Base-by-base conservation (phyloP, 208 protist genomes). In the Novymonas esmeraldas region DNA sequence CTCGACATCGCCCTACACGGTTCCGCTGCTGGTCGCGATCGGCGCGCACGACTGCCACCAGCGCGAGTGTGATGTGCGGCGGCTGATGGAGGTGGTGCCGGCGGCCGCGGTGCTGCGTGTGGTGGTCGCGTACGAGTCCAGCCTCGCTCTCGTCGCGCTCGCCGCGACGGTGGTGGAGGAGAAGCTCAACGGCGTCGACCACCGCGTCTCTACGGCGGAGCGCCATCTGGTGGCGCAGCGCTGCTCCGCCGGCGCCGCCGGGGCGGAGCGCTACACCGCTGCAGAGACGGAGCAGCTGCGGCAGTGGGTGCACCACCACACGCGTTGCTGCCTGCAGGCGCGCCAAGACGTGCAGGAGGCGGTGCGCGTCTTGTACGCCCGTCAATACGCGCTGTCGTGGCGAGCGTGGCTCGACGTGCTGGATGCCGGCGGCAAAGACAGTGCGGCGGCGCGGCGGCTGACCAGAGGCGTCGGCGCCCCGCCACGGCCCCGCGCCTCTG, bases 301-400 rank as follows among this genome's bases (percentile, higher is more conserved):
- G 5, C 44, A 38, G 6, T 58, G 84, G 16, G 60, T 85, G 26
- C 39, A 41, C 4, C 65, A 84, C 39, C 78, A 92, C 73, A 81
- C 70, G 6, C 62, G 33, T 11, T 71, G 87, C 33, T 95, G 90
- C 67, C 75, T 51, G 11, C 56, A 60, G 55, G 62, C 72, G n/a
- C 70, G 55, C 4, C 46, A 76, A 31, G 81, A 91, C 62, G 75
- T 91, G 9, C 41, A 64, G 26, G 59, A 66, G 26, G 84, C 85
- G 4, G 65, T 83, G 45, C 49, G 65, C 20, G 71, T 87, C 26
- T 56, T 95, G 50, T 89, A 83, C 56, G 70, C 66, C 34, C 85
- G 79, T 34, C 87, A 89, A 62, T 95, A 91, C 63, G 74, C 76
- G 31, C 71, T 93, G 5, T 95, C 90, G 10, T 89, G 81, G 72